Conservation (phyloP, 805 yeast species). For the Phaffomyces antillensis region DNA sequence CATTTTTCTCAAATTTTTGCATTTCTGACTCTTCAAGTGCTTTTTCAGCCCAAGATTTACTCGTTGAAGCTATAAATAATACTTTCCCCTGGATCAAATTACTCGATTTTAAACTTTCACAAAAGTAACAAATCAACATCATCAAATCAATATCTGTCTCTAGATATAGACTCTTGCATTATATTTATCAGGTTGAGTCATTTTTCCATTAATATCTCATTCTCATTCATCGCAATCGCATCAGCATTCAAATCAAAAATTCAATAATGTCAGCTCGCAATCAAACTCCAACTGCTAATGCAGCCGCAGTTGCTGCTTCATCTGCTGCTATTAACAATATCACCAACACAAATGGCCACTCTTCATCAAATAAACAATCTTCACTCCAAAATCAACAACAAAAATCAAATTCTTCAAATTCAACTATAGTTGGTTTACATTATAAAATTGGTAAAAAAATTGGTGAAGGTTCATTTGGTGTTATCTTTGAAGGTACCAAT, state of each 20-base stretch:
- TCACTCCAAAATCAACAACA: slow-evolving; percentile 3
- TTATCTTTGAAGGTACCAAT: slow-evolving; percentile 75
- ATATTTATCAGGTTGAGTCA: not conserved
- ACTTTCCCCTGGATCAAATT: slow-evolving; percentile 1
- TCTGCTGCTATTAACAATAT: slow-evolving; percentile 23
- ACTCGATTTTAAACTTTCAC: not conserved
- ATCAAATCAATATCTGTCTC: too few relatives aligned
- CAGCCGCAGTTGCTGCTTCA: slow-evolving; percentile 25
- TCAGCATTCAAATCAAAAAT: slow-evolving; percentile 1
- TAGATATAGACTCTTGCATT: not conserved
- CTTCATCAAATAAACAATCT: not conserved
- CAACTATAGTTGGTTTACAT: slow-evolving; percentile 44
- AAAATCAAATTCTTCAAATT: slow-evolving; percentile 9
- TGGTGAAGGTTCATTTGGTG: slow-evolving; percentile 86
- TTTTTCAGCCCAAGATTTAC: too few relatives aligned
- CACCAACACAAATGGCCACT: slow-evolving; percentile 15
- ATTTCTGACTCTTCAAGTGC: too few relatives aligned
- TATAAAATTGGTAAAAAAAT: slow-evolving; percentile 77
- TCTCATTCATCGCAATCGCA: not conserved
- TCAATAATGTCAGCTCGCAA: slow-evolving; percentile 2
- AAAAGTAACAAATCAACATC: too few relatives aligned
- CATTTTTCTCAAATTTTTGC: too few relatives aligned
- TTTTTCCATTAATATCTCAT: not conserved
- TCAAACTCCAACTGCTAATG: slow-evolving; percentile 11
- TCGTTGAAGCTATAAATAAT: too few relatives aligned